These are phyloP conservation scores for Nyctanthes arbortristis DNA, from an alignment of 257 asterid species.

Conservation along the genomic window DNA sequence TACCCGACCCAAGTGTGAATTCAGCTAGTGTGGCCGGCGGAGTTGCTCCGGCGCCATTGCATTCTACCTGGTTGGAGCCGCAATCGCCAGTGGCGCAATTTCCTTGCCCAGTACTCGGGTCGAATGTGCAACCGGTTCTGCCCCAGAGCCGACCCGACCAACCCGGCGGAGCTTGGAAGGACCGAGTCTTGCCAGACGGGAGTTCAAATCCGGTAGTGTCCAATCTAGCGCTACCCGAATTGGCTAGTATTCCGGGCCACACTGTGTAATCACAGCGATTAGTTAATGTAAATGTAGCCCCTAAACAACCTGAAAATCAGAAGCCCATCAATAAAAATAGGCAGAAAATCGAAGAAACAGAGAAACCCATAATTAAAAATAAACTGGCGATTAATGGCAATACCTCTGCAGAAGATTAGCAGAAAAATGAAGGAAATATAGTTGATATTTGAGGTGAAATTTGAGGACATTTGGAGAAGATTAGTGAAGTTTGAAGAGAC, in stretches of 20 bases:
- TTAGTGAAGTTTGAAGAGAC: neutral
- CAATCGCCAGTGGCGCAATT: slow-evolving; percentile 39
- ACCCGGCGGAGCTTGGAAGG: slow-evolving; percentile 25
- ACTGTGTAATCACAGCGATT: slow-evolving; percentile 33
- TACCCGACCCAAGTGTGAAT: slow-evolving; percentile 31
- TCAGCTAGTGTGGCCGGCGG: slow-evolving; percentile 46
- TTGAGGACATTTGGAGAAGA: slow-evolving; percentile 7
- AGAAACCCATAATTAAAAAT: neutral
- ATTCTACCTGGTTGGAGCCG: slow-evolving; percentile 34
- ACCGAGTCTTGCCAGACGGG: slow-evolving; percentile 17
- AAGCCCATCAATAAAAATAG: too few species aligned
- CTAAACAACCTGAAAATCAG: slow-evolving; percentile 21
- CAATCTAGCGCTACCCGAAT: slow-evolving; percentile 21
- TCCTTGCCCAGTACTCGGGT: slow-evolving; percentile 22
- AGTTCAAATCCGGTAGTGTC: slow-evolving; percentile 36
- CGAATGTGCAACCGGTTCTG: slow-evolving; percentile 33
- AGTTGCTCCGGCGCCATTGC: slow-evolving; percentile 37
- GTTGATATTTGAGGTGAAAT: too few species aligned
- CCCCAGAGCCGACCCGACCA: slow-evolving; percentile 49
- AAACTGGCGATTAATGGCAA: too few species aligned
- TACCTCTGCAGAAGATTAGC: too few species aligned
- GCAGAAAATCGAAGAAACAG: too few species aligned
- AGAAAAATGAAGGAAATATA: neutral
- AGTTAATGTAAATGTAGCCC: slow-evolving; percentile 29
- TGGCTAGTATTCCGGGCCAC: slow-evolving; percentile 39